Evolutionary conservation across 768 basidiomycete species (phyloP), one percentile per base, ranked within the genome.

Genomic region (Mycena floridula): DNA sequence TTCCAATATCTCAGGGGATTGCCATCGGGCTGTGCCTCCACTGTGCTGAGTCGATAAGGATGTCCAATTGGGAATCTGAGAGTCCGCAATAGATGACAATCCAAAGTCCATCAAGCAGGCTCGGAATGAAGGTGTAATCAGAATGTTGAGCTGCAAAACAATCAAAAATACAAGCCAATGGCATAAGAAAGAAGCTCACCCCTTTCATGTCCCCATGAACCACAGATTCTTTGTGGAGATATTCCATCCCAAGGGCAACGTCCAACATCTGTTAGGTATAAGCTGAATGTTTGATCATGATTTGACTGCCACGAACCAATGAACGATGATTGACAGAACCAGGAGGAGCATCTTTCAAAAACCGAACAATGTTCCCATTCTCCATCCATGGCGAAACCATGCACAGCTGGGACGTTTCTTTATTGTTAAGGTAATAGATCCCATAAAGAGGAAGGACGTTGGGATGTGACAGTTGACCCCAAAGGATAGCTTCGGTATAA

Each of bases 181-280:
- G 15, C 18, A 27, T 9, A 37, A 30, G n/a, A 9, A 37, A 22
- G n/a, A 15, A n/a, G 30, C 53, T 9, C 37, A 52, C 54, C 21
- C 47, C 48, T 28, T 55, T 55, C 27, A 55, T 44, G 47, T 55
- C 54, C 13, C 51, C 54, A 30, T 55, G 54, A 7, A 55, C 44
- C 15, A 55, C 43, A 20, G 23, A 24, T 13, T 40, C 20, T 3
- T 32, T n/a, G 27, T 55, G 54, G 3, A 55, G 36, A 44, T 55
- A 52, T 20, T 49, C 37, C 16, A 49, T n/a, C n/a, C 48, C 48
- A 13, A 13, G 44, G 18, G 45, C 44, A 11, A 49, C 28, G 32
- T 49, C 48, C 26, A 48, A 22, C 13, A 48, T 48, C 47, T 48
- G 36, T 22, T 45, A 22, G 5, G 20, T 11, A 20, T 24, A 40